Evolutionary conservation across 2,329 filamentous ascomycete species (phyloP).

Genomic region (Neophaeococcomyces aloes): DNA sequence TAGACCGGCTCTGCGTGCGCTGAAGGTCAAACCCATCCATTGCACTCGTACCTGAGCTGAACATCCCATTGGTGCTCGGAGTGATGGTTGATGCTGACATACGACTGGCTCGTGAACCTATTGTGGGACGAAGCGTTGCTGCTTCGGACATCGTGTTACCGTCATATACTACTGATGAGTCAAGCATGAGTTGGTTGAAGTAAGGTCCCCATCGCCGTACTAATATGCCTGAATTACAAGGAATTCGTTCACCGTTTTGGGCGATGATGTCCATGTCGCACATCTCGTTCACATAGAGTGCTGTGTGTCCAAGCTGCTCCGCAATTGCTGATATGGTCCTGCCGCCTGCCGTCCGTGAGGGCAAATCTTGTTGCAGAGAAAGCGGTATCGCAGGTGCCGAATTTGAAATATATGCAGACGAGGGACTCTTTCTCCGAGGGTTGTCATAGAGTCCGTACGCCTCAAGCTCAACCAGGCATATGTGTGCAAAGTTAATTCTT

Average conservation of each 20-base stretch:
- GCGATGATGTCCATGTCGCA: slow-evolving; percentile 96
- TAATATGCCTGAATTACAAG: slow-evolving; percentile 83
- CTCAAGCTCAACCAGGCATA: slow-evolving; percentile 94
- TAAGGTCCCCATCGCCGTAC: slow-evolving; percentile 88
- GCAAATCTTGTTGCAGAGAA: slow-evolving; percentile 33
- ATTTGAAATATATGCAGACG: slow-evolving; percentile 74
- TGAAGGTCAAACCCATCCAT: slow-evolving; percentile 14
- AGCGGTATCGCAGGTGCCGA: slow-evolving; percentile 58
- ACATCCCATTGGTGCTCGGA: slow-evolving; percentile 35
- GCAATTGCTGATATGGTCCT: slow-evolving; percentile 66
- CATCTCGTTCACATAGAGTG: slow-evolving; percentile 69
- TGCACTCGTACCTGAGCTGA: slow-evolving; percentile 1
- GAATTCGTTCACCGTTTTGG: slow-evolving; percentile 79
- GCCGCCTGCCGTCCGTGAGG: slow-evolving; percentile 56
- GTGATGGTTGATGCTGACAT: slow-evolving; percentile 83
- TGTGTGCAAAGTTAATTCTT: slow-evolving; percentile 91
- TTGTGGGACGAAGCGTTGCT: slow-evolving; percentile 59
- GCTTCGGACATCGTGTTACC: slow-evolving; percentile 49
- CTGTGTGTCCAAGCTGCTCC: slow-evolving; percentile 74
- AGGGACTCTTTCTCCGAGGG: slow-evolving; percentile 64
- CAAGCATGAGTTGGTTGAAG: slow-evolving; percentile 81
- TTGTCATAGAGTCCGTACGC: slow-evolving; percentile 97
- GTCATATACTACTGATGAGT: slow-evolving; percentile 60
- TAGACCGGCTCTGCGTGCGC: slow-evolving; percentile 18
- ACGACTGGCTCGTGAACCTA: slow-evolving; percentile 33